Evolutionary conservation across 352 stramenopile genomes (phyloP).

Genomic region (Globisporangium cylindrosporum): DNA sequence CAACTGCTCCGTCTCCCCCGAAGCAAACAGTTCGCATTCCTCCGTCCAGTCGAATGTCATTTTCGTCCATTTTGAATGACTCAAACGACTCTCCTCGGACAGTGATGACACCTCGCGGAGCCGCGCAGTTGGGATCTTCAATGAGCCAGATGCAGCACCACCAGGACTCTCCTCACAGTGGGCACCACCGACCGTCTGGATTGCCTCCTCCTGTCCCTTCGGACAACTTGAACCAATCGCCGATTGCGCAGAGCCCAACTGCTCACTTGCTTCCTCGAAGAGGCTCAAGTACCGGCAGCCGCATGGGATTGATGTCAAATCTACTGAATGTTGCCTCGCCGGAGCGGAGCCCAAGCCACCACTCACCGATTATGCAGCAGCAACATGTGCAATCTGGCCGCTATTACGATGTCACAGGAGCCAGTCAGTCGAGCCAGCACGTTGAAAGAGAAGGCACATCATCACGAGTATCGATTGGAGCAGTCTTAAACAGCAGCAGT

Average conservation of each 20-base stretch:
- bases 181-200: conserved; percentile 22
- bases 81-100: conserved; percentile 48
- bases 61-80: conserved; percentile 87
- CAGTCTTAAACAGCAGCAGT: conserved; percentile 17
- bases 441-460: conserved; percentile 13
- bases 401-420: conserved; percentile 32
- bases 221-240: conserved; percentile 25
- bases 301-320: conserved; percentile 78
- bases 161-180: conserved; percentile 16
- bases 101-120: conserved; percentile 15
- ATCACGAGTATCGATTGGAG: conserved; percentile 21
- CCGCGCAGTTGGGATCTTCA: conserved; percentile 4
- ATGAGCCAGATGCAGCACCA: conserved; percentile 21
- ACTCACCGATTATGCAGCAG: conserved; percentile 47
- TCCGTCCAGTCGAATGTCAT: conserved; percentile 81
- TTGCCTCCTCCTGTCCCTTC: conserved; percentile 23
- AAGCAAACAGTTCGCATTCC: conserved; percentile 27
- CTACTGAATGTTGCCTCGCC: conserved; percentile 71
- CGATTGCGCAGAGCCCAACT: conserved; percentile 44
- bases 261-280: conserved; percentile 54
- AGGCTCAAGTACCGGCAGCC: conserved; percentile 29
- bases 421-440: background rate
- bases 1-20: conserved; percentile 12
- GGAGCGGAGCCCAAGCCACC: conserved; percentile 35
- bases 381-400: conserved; percentile 32